Percentiles rank a stretch among this genome's conserved stretches.
These are phyloP conservation scores for Urochloa ruziziensis DNA, from an alignment of 176 grass and related monocot species.

Conservation along the genomic window DNA sequence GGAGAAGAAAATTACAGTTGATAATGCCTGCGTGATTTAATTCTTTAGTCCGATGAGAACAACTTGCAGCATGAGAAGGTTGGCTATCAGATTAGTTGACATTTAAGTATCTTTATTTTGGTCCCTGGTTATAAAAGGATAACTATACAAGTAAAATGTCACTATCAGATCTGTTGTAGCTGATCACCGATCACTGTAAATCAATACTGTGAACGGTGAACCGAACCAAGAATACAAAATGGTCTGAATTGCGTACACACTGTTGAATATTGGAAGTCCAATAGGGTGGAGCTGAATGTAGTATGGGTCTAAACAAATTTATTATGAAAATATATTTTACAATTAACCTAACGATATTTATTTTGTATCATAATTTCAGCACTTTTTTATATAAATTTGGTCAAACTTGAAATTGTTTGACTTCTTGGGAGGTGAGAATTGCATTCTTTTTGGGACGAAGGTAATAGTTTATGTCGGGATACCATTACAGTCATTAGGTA, in stretches of 20 bases:
- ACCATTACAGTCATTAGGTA: background rate
- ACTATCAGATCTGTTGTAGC: background rate
- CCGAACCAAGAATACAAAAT: background rate
- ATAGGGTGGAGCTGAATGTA: background rate
- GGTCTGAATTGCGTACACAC: background rate
- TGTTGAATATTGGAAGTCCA: background rate
- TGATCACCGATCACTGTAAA: background rate
- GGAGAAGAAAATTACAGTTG: background rate
- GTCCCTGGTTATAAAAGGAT: background rate
- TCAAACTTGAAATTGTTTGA: too few relatives aligned
- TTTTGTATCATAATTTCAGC: too few relatives aligned
- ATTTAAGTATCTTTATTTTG: background rate
- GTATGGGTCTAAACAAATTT: too few relatives aligned
- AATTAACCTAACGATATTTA: too few relatives aligned
- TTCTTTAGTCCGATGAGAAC: background rate
- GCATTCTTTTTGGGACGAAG: too few relatives aligned
- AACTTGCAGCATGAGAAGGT: background rate
- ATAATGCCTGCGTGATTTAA: background rate
- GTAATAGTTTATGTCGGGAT: too few relatives aligned
- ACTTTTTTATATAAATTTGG: too few relatives aligned
- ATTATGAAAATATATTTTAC: too few relatives aligned
- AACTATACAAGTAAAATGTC: background rate
- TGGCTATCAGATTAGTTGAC: background rate
- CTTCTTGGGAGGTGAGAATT: too few relatives aligned
- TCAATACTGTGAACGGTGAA: background rate